Evolutionary conservation across 192 early-diverging fungal genomes (phyloP).

Genomic region (Funneliformis mosseae): DNA sequence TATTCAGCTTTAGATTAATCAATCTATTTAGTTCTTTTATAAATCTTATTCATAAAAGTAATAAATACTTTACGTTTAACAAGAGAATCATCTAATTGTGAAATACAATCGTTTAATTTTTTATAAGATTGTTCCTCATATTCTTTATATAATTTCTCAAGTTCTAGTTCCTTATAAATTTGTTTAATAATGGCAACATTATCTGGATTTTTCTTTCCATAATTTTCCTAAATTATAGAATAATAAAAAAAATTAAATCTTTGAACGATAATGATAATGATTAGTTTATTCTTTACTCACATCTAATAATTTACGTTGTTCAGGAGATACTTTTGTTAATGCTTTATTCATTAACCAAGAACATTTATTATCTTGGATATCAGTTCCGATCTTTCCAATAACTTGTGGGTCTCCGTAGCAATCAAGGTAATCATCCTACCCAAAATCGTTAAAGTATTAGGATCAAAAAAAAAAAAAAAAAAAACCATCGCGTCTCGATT

Average conservation of each 20-base stretch:
- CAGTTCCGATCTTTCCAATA: slow-evolving; percentile 99
- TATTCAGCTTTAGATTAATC: too few relatives aligned
- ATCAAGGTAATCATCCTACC: slow-evolving; percentile 92
- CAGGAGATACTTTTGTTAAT: slow-evolving; percentile 69
- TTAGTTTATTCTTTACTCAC: slow-evolving; percentile 41
- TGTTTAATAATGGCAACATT: slow-evolving; percentile 82
- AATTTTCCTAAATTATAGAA: slow-evolving; percentile 69
- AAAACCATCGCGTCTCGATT: too few relatives aligned
- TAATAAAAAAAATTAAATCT: slow-evolving; percentile 13
- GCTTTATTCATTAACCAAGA: slow-evolving; percentile 97
- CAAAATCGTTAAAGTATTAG: not conserved
- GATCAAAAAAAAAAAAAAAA: too few relatives aligned
- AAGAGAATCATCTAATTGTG: slow-evolving; percentile 76
- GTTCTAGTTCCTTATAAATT: slow-evolving; percentile 77
- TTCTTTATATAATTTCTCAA: slow-evolving; percentile 76
- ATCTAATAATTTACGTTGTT: slow-evolving; percentile 83
- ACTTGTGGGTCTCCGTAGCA: slow-evolving; percentile 88
- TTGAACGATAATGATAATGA: not conserved
- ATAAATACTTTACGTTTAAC: slow-evolving; percentile 86
- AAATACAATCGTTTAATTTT: slow-evolving; percentile 75
- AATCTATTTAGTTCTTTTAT: slow-evolving; percentile 87
- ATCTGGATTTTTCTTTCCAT: slow-evolving; percentile 82
- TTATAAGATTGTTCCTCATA: slow-evolving; percentile 90
- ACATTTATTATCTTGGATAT: slow-evolving; percentile 99
- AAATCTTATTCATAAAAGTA: slow-evolving; percentile 93